Evolutionary conservation across 140 eudicot species (phyloP).

Genomic region (Bidens hawaiensis): DNA sequence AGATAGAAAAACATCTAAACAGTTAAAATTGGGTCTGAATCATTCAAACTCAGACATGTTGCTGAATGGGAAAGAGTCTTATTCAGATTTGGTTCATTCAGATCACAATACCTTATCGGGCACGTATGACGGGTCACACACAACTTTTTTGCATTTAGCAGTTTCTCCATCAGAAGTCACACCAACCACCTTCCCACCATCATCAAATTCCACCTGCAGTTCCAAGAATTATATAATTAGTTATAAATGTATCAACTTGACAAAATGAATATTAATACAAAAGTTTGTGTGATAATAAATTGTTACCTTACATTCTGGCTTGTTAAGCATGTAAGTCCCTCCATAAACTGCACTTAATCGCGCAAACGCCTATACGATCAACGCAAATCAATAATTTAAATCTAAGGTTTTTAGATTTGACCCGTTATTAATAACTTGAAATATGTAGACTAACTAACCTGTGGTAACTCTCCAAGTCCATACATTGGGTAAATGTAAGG

Average conservation of each 20-base stretch:
- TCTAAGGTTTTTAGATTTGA: not conserved
- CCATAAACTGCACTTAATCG: constrained; percentile 97
- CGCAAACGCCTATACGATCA: constrained; percentile 66
- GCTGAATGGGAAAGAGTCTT: no score
- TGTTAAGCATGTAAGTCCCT: constrained; percentile 95
- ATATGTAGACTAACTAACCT: constrained; percentile 47
- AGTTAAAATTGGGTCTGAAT: no score
- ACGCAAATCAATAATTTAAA: not conserved
- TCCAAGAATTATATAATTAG: constrained; percentile 1
- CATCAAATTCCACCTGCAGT: constrained; percentile 76
- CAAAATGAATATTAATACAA: not conserved
- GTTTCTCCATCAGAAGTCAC: constrained; percentile 96
- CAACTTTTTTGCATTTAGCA: constrained; percentile 94
- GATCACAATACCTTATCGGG: constrained; percentile 56
- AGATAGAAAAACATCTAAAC: no score
- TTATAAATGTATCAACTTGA: not conserved
- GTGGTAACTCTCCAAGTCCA: constrained; percentile 95
- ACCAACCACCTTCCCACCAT: constrained; percentile 65
- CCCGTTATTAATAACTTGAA: not conserved
- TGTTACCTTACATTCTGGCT: constrained; percentile 80
- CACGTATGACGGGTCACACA: constrained; percentile 85
- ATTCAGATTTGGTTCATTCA: no score
- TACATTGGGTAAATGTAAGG: constrained; percentile 89
- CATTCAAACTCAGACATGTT: no score
- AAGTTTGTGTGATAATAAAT: not conserved